phyloP scores from a whole-genome alignment of 1,284 basidiomycete genomes.

The Rhodotorula sp. region DNA sequence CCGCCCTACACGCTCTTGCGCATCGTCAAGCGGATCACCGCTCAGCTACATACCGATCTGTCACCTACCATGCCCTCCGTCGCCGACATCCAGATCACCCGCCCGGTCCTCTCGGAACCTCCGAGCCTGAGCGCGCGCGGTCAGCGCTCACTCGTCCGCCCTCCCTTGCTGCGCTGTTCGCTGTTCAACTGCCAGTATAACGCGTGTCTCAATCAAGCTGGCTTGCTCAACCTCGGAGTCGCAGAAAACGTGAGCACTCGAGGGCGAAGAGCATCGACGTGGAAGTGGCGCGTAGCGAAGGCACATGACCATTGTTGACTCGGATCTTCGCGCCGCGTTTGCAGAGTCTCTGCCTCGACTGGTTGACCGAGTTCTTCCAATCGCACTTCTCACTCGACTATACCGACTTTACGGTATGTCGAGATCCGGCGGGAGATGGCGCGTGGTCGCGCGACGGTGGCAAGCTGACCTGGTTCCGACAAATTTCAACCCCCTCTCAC shows the following conservation, averaged over 20 bases:
- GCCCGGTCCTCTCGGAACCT: constrained; percentile 10
- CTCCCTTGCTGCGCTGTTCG: constrained; percentile 35
- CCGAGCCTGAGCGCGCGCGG: constrained; percentile 25
- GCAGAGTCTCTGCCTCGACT: constrained; percentile 19
- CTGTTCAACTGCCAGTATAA: constrained; percentile 36
- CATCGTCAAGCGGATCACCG: background rate
- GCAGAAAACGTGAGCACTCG: constrained; percentile 33
- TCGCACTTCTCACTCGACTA: constrained; percentile 15
- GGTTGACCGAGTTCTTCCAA: constrained; percentile 29
- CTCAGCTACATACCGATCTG: no score
- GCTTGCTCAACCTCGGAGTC: constrained; percentile 31
- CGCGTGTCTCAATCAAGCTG: constrained; percentile 11
- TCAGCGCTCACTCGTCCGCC: constrained; percentile 29
- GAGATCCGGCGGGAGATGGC: no score
- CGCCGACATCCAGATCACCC: background rate
- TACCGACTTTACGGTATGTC: constrained; percentile 22
- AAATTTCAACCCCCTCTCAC: no score
- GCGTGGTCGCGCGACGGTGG: no score
- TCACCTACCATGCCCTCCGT: background rate
- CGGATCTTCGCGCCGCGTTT: no score
- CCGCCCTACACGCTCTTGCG: background rate
- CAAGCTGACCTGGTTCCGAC: constrained; percentile 29
- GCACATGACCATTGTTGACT: background rate
- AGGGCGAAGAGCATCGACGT: background rate
- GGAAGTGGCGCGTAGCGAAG: background rate